Evolutionary conservation across 2,329 filamentous ascomycete species (phyloP).

Genomic region (Fusarium tanahbumbuense): DNA sequence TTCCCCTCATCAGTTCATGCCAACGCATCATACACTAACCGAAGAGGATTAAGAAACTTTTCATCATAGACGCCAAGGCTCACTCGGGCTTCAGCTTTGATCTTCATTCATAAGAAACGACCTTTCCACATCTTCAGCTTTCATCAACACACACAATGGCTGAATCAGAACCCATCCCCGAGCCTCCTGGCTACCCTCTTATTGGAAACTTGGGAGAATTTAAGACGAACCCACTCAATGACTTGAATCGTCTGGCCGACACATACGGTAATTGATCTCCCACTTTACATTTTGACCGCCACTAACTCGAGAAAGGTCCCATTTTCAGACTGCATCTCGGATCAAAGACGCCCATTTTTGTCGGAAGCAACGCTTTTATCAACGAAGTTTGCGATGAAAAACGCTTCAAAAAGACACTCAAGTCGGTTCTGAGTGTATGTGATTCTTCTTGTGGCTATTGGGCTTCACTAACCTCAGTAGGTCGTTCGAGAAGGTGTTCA

Average conservation of each 20-base stretch:
- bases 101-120: neutral
- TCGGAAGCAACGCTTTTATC: constrained; percentile 66
- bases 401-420: constrained; percentile 70
- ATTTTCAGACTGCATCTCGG: constrained; percentile 40
- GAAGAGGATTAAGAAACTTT: constrained; percentile 17
- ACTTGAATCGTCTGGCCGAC: constrained; percentile 68
- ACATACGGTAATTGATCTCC: constrained; percentile 67
- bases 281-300: neutral
- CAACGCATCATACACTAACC: neutral
- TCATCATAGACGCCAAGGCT: constrained; percentile 11
- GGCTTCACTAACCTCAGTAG: constrained; percentile 19
- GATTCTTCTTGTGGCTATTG: neutral
- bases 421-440: constrained; percentile 57
- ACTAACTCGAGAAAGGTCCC: constrained; percentile 27
- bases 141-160: constrained; percentile 44
- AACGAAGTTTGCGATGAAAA: constrained; percentile 74
- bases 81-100: neutral
- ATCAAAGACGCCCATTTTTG: constrained; percentile 53
- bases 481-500: constrained; percentile 70
- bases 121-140: neutral
- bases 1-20: neutral
- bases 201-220: constrained; percentile 75
- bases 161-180: constrained; percentile 65
- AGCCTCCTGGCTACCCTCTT: constrained; percentile 72
- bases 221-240: constrained; percentile 66